Base-by-base conservation (phyloP, 75 land plant species). In the Adiantum capillusveneris region DNA sequence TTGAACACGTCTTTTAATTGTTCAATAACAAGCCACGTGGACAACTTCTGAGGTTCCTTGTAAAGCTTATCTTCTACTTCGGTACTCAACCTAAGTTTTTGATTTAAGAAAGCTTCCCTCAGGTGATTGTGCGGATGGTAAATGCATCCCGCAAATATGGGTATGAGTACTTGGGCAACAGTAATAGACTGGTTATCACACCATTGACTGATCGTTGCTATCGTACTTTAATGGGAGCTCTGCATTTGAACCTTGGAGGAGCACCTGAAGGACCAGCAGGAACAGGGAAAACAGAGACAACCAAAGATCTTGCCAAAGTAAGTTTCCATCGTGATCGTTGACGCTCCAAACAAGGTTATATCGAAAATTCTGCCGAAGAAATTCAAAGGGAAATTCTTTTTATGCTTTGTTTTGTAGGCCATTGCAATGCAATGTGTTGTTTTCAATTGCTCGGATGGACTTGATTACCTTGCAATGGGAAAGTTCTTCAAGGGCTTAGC, bases 251-350 rank as follows among this genome's bases (percentile, higher is more conserved):
- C 43, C 58, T 72, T 49, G 75, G 75, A 29, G 75, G 75, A 11
- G 75, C 75, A 13, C 75, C 75, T 0, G 75, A 65, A 46, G 75
- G 75, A 0, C 75, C 75, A 37, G 75, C 75, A 43, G 75, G 75
- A n/a, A 72, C 75, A 20, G 75, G 75, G 43, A 72, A 72, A 31
- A 72, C 75, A 0, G 75, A 72, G 29, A 72, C 75, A 20, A 72
- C 75, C 0, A 72, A 72, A 53, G 75, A 72, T 65, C 75, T 72
- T 59, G 75, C 75, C 1, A 72, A 72, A 62, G 74, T 71, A 59
- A 29, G 2, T 42, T 60, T 1, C 3, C 21, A 34, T 34, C 37
- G 3, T 9, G 9, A 34, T 34, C 37, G 9, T 9, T 5, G 37
- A 9, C 7, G 37, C 37, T 34, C 9, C 37, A 34, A 34, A 34